Base-by-base conservation (phyloP, 108 stramenopile species). In the Parietichytrium sp. region DNA sequence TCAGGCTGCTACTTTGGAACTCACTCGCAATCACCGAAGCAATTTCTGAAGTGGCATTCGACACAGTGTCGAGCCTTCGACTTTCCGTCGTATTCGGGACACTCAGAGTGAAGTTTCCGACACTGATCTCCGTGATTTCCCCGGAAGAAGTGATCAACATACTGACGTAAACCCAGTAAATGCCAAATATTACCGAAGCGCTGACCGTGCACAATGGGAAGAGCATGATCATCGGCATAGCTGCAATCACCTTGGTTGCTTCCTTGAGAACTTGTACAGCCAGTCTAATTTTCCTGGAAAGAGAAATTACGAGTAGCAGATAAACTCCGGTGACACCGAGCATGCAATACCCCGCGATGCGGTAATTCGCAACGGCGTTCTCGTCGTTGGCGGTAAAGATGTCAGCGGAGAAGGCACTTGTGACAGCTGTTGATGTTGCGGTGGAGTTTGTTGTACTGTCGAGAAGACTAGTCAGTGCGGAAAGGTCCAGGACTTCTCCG, bases 271-370 rank as follows among this genome's bases (percentile, higher is more conserved):
- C 42, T 29, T 20, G 36, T 12, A 82, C 49, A 6, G 82, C 79
- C 3, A 47, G 81, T 4, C 23, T 16, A 51, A 82, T 78, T 16
- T 33, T 80, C 36, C 80, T 78, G 20, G 42, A 26, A 30, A 82
- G n/a, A 25, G 49, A 29, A 0, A 82, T 4, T 29, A 82, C 29
- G 23, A 82, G 72, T 20, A 51, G n/a, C 16, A 82, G 72, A 15
- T 38, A 23, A 33, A 82, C 4, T 30, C 61, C 1, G 48, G 78
- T 27, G 61, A 79, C 8, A 26, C 25, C 82, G 7, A 80, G 81
- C 77, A 79, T 79, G 31, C 61, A 29, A 61, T 82, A 82, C 16
- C 80, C 82, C 3, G 48, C n/a, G 36, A 82, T 80, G 49, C 29
- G 29, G 61, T 42, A 82, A 6, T 42, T 18, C 3, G 16, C 26